These are phyloP conservation scores for Wickerhamiella azymoides DNA, from an alignment of 805 yeast genomes.

Conservation along the genomic window DNA sequence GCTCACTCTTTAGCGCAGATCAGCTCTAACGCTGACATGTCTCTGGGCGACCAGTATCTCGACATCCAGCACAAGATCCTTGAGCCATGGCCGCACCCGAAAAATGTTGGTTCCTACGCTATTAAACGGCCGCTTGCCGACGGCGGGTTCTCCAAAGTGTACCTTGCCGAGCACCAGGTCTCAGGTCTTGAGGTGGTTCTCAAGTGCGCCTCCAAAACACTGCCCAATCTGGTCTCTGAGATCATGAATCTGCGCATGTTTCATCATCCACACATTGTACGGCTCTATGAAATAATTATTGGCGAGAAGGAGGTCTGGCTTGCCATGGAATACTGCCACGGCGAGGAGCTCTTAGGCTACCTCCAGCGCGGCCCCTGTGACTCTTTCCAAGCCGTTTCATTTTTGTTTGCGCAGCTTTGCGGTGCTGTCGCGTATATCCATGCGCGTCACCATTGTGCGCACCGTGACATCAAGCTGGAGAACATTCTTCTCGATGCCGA, in stretches of 20 bases:
- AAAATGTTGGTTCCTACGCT: conserved; percentile 68
- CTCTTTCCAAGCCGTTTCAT: conserved; percentile 11
- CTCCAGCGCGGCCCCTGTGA: conserved; percentile 23
- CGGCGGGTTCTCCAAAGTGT: conserved; percentile 82
- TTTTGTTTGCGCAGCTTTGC: conserved; percentile 36
- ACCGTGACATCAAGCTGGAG: conserved; percentile 68
- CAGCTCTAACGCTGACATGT: not conserved
- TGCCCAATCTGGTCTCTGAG: conserved; percentile 80
- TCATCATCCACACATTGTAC: conserved; percentile 69
- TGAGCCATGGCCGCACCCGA: conserved; percentile 21
- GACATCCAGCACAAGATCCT: conserved; percentile 10
- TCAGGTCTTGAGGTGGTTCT: conserved; percentile 67
- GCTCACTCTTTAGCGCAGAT: no score
- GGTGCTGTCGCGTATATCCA: conserved; percentile 65
- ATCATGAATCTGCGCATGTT: conserved; percentile 79
- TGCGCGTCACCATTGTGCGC: conserved; percentile 52
- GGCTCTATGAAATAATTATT: conserved; percentile 71
- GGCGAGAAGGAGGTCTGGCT: conserved; percentile 74
- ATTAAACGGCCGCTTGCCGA: conserved; percentile 69
- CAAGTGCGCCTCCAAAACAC: conserved; percentile 62
- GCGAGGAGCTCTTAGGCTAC: conserved; percentile 28
- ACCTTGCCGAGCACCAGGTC: conserved; percentile 64
- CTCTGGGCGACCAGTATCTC: conserved; percentile 8
- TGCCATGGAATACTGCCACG: conserved; percentile 75
- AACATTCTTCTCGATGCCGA: conserved; percentile 66